These are phyloP conservation scores for Dryadomyces quercivorus DNA, from an alignment of 2,329 filamentous ascomycete genomes.

Conservation along the genomic window DNA sequence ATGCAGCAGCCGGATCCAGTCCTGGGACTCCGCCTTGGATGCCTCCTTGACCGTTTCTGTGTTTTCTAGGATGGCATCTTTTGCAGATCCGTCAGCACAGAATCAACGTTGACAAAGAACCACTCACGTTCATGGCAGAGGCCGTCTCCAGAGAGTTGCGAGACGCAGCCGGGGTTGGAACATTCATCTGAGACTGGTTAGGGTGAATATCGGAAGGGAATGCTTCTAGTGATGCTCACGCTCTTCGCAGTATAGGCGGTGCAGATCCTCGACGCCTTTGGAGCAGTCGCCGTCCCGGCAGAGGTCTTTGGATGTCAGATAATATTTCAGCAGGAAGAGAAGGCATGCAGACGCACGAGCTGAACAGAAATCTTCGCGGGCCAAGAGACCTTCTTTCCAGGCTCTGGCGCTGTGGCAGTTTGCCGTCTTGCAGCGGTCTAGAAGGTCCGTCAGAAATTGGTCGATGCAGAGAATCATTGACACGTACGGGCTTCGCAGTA, in stretches of 20 bases:
- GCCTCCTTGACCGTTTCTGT: neutral
- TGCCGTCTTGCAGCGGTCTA: conserved; percentile 4
- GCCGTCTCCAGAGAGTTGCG: neutral
- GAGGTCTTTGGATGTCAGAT: conserved; percentile 2
- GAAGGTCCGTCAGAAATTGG: neutral
- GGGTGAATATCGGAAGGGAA: neutral
- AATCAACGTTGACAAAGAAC: neutral
- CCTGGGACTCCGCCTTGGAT: neutral
- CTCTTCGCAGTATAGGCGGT: conserved; percentile 6
- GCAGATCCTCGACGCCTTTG: neutral
- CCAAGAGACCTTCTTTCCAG: conserved; percentile 4
- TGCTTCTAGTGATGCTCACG: conserved; percentile 3
- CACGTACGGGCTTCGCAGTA: conserved; percentile 7
- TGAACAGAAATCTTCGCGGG: conserved; percentile 6
- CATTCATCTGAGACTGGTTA: conserved; percentile 7
- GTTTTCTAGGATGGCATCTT: conserved; percentile 2
- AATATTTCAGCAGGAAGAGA: neutral
- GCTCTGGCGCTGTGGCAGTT: conserved; percentile 5
- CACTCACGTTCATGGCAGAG: conserved; percentile 6
- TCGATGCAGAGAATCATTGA: too few relatives aligned
- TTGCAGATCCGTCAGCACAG: neutral
- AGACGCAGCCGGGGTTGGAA: neutral
- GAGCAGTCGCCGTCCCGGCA: conserved; percentile 4
- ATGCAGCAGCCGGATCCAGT: neutral
- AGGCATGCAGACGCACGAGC: conserved; percentile 3